Base-by-base conservation (phyloP, 805 yeast species). In the Brettanomyces sp. region DNA sequence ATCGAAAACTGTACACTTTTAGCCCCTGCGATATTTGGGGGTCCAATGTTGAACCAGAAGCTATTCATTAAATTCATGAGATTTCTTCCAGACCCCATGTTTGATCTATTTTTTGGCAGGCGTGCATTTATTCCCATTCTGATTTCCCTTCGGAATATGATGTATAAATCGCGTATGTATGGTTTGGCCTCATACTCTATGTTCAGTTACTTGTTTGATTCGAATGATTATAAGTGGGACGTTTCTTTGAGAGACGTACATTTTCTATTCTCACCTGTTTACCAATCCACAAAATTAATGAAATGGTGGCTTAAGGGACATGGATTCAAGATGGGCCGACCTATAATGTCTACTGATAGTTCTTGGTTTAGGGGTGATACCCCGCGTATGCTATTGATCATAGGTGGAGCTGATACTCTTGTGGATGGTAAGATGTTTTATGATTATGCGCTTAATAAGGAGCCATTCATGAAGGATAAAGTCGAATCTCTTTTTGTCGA, bases 1-100 rank as follows among this genome's bases (percentile, higher is more conserved):
- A 62, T 91, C 18, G 81, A 80, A 45, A 72, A 76, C 45, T 86
- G 87, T 56, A 69, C 86, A 28, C 86, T 91, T 0, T 64, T 91
- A 45, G 85, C 97, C 0, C 98, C 99, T 0, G 98, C 98, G 0
- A 81, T 89, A 2, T 93, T 78, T 58, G 95, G 95, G 0, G 98
- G 98, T 0, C 69, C 79, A 1, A 64, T 89, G 40, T 68, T 91
- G 28, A 76, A 84, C 53, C 76, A 75, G 24, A 75, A 82, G 43
- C 38, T 64, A 2, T 85, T 85, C 59, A 78, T 85, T 24, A 71
- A 69, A 52, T 77, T 82, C 51, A 78, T 85, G 63, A 74, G 80
- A n/a, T 57, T 56, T 40, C 65, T 80, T 46, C 73, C 79, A 0
- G 64, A 69, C 18, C 51, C 64, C 5, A 50, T 64, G 5, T 79